phyloP scores from a whole-genome alignment of 306 rosid species.

The Vicia villosa region DNA sequence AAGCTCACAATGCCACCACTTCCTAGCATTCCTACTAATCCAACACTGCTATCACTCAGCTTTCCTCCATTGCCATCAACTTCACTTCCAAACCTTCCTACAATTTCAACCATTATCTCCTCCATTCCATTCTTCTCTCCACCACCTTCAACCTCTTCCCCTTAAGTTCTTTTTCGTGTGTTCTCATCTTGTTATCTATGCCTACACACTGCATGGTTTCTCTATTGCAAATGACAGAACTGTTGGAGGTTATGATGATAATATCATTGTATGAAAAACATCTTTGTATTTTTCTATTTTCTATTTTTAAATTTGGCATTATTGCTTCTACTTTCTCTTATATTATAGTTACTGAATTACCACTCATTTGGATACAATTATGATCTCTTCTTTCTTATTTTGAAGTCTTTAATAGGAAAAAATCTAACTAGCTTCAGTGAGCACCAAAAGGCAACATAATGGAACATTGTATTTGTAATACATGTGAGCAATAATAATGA shows the following conservation, averaged over 20 bases:
- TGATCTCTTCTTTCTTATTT: neutral
- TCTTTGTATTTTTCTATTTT: conserved; percentile 5
- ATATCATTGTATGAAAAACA: neutral
- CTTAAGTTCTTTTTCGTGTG: no score
- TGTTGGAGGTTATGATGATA: neutral
- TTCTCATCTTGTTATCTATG: no score
- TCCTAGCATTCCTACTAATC: conserved; percentile 5
- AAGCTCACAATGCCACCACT: conserved; percentile 13
- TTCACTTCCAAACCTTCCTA: neutral
- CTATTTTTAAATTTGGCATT: neutral
- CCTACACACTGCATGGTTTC: no score
- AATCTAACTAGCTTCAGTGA: neutral
- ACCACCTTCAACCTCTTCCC: neutral
- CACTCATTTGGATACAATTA: neutral
- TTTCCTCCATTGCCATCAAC: neutral
- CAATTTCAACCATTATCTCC: neutral
- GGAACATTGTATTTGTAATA: neutral
- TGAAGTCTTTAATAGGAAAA: neutral
- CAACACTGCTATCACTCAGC: neutral
- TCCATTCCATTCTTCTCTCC: neutral
- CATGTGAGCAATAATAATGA: neutral
- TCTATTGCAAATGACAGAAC: no score
- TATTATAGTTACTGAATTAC: neutral
- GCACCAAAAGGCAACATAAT: neutral
- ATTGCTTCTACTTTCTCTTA: neutral